Evolutionary conservation across 345 rosid species (phyloP), one percentile per base, ranked within the genome.

Genomic region (Litchi chinensis): DNA sequence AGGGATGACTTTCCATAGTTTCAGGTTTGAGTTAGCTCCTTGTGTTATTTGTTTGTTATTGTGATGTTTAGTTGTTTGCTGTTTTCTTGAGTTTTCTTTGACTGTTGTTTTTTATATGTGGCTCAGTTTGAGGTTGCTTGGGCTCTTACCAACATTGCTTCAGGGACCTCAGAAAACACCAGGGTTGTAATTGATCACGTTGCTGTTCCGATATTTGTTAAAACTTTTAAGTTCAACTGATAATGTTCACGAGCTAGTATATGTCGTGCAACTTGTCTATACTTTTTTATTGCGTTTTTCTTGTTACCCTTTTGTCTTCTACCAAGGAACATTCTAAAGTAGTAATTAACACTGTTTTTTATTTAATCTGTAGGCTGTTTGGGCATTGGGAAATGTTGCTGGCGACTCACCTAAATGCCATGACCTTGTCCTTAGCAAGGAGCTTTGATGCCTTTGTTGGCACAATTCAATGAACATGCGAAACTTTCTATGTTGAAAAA

Each of bases 141-240:
- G 97, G 93, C 93, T 13, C 93, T 92, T 65, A 92, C 97, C 59
- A 92, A 92, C 73, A 89, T 92, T 79, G 97, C 97, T 62, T 92
- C 97, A 22, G 97, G 95, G 52, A 91, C 97, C 37, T 92, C 95
- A 66, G 92, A 91, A 84, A 86, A 91, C 68, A 93, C 95, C 0
- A 91, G 82, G 73, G 92, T 89, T 39, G 92, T 93, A 0, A 85
- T 91, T 79, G 97, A 91, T 68, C 91, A 88, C 79, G 94, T 93
- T 7, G 97, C 94, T 80, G 87, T 91, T 52, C 94, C 93, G 10
- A 82, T 88, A 19, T 90, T 93, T 78, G 88, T 91, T 59, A 2
- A 87, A 79, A 62, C 95, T 93, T 83, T 88, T 93, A 56, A 80
- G 80, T 48, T 91, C 90, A 57, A 81, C 84, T 28, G 93, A 91